phyloP scores from a whole-genome alignment of 306 rosid species.

The Prunus kanzakura region DNA sequence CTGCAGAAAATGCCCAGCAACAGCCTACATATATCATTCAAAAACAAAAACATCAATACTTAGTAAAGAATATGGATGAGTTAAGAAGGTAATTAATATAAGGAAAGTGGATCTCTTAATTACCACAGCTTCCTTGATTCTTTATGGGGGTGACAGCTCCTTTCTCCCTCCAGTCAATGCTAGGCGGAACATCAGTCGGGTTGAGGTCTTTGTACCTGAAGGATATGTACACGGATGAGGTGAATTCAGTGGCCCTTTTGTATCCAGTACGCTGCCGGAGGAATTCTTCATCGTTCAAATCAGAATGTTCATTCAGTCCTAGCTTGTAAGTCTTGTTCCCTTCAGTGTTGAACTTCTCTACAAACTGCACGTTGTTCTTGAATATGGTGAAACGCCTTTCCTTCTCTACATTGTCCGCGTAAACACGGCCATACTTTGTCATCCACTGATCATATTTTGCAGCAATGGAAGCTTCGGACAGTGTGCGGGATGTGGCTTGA shows the following conservation, averaged over 20 bases:
- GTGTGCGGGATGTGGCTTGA: constrained; percentile 20
- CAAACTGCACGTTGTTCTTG: constrained; percentile 23
- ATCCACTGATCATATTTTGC: constrained; percentile 36
- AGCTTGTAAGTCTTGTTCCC: constrained; percentile 29
- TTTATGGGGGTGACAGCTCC: constrained; percentile 42
- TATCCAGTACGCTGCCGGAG: no score
- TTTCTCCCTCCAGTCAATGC: constrained; percentile 32
- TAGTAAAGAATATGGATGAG: not conserved
- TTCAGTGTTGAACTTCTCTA: constrained; percentile 26
- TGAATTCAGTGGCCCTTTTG: not conserved
- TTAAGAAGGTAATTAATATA: not conserved
- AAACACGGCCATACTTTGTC: constrained; percentile 12
- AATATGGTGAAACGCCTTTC: constrained; percentile 28
- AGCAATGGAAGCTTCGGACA: not conserved
- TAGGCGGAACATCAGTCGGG: constrained; percentile 5
- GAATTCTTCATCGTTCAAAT: no score
- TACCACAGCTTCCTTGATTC: constrained; percentile 44
- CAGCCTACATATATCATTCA: constrained; percentile 1
- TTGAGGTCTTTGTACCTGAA: constrained; percentile 29
- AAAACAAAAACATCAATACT: not conserved
- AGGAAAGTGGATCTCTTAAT: not conserved
- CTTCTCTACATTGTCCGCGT: constrained; percentile 23
- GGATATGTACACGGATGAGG: not conserved
- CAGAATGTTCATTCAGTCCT: constrained; percentile 7
- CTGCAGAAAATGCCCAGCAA: constrained; percentile 25